A percentile compares a stretch with the other conserved stretches of the same genome.
Evolutionary conservation across 176 grass and related monocot species (phyloP).

Genomic region (Tuctoria greenei): DNA sequence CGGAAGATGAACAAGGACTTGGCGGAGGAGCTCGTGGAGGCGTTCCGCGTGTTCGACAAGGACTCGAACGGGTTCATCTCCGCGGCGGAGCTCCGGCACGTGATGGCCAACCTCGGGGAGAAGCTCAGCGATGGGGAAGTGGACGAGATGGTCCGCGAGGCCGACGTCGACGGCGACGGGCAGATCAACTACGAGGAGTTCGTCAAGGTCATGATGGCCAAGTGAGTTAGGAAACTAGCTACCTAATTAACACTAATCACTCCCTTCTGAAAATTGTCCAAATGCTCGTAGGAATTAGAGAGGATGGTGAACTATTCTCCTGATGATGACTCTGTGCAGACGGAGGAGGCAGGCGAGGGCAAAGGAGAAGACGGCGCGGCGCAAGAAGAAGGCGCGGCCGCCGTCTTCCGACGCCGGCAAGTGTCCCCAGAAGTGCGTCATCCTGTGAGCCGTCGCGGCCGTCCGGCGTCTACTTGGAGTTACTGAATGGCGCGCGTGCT

Average conservation of each 20-base stretch:
- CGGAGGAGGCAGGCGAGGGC: neutral
- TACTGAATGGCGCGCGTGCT: neutral
- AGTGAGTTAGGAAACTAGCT: conserved; percentile 42
- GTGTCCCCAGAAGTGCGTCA: neutral
- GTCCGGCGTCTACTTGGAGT: neutral
- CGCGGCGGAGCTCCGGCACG: conserved; percentile 51
- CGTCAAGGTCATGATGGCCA: conserved; percentile 80
- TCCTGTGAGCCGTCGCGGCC: neutral
- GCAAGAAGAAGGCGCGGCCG: neutral
- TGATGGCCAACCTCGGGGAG: conserved; percentile 72
- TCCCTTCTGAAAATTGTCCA: neutral
- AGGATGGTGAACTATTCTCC: neutral
- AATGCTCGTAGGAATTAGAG: neutral
- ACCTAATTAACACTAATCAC: no score
- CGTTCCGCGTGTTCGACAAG: conserved; percentile 74
- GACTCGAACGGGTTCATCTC: conserved; percentile 70
- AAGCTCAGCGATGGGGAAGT: conserved; percentile 53
- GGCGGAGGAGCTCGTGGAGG: conserved; percentile 71
- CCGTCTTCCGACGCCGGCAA: neutral
- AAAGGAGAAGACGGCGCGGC: neutral
- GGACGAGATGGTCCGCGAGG: conserved; percentile 61
- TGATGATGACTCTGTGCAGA: neutral
- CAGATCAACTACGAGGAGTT: conserved; percentile 74
- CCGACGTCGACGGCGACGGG: conserved; percentile 55
- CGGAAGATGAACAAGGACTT: conserved; percentile 50